Evolutionary conservation across 1,139 yeast species (phyloP).

Genomic region (Suhomyces taliae): DNA sequence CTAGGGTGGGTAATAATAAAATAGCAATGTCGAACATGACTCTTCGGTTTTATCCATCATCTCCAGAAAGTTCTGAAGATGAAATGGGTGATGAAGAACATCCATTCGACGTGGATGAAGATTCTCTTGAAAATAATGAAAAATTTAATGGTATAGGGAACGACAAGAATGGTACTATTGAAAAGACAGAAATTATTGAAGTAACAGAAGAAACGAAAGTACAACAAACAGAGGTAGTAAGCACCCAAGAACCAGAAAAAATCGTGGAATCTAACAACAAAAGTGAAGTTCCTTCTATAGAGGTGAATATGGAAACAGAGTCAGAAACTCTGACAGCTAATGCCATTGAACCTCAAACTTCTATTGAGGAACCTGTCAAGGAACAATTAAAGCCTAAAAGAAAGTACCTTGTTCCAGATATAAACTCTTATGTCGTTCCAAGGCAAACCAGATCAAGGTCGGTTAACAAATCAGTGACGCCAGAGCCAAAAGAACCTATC

Average conservation of each 20-base stretch:
- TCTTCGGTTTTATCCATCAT: slow-evolving; percentile 2
- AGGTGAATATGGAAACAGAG: too few relatives aligned
- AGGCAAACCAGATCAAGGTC: neutral
- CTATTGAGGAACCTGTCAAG: neutral
- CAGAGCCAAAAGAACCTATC: neutral
- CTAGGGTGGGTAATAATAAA: slow-evolving; percentile 1
- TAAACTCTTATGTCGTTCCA: neutral
- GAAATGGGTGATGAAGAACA: neutral
- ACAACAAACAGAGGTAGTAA: too few relatives aligned
- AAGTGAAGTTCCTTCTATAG: too few relatives aligned
- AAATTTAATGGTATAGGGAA: too few relatives aligned
- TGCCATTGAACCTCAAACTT: too few relatives aligned
- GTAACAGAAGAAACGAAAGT: too few relatives aligned
- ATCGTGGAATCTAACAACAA: too few relatives aligned
- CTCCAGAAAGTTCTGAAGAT: slow-evolving; percentile 4
- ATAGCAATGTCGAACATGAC: slow-evolving; percentile 3
- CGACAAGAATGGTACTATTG: neutral
- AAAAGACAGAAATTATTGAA: neutral
- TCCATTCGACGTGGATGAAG: neutral
- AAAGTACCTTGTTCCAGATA: neutral
- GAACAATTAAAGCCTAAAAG: neutral
- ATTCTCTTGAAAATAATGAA: neutral
- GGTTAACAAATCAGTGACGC: neutral
- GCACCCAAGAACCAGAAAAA: too few relatives aligned
- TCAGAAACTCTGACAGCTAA: too few relatives aligned